phyloP scores from a whole-genome alignment of 768 basidiomycete species.

The Hygrophoropsis aurantiaca region DNA sequence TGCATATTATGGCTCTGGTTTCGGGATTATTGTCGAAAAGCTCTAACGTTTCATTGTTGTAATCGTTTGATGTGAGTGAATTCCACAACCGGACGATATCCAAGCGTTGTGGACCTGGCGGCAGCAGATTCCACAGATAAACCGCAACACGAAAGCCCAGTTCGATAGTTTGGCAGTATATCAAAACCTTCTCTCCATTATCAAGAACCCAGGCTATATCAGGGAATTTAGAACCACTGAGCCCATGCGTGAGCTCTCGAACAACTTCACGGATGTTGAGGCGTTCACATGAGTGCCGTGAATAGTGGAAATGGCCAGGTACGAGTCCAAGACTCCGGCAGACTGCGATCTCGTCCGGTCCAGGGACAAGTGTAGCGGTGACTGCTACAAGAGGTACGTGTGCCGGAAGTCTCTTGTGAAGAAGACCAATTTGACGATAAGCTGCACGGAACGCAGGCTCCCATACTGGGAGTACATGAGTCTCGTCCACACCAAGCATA shows the following conservation, averaged over 20 bases:
- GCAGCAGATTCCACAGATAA: constrained; percentile 5
- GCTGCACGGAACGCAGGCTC: constrained; percentile 21
- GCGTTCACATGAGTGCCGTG: neutral
- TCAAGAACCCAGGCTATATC: constrained; percentile 1
- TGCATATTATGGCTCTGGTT: constrained; percentile 10
- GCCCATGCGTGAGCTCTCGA: neutral
- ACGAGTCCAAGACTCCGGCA: neutral
- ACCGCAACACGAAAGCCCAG: constrained; percentile 6
- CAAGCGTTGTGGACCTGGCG: constrained; percentile 2
- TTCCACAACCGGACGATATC: constrained; percentile 9
- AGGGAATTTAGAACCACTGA: constrained; percentile 1
- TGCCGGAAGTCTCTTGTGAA: constrained; percentile 8
- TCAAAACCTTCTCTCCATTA: constrained; percentile 7
- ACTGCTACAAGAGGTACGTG: constrained; percentile 4
- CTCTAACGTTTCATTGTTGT: constrained; percentile 11
- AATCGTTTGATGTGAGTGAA: constrained; percentile 4
- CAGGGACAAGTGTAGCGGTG: constrained; percentile 1
- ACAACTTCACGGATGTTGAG: neutral
- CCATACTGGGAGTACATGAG: constrained; percentile 25
- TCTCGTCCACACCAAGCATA: constrained; percentile 27
- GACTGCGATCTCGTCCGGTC: neutral
- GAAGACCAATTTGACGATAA: constrained; percentile 22
- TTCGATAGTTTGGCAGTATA: constrained; percentile 14
- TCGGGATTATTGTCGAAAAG: constrained; percentile 6
- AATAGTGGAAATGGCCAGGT: neutral